These are phyloP conservation scores for Lablab purpureus DNA, from an alignment of 306 rosid species.

Conservation along the genomic window DNA sequence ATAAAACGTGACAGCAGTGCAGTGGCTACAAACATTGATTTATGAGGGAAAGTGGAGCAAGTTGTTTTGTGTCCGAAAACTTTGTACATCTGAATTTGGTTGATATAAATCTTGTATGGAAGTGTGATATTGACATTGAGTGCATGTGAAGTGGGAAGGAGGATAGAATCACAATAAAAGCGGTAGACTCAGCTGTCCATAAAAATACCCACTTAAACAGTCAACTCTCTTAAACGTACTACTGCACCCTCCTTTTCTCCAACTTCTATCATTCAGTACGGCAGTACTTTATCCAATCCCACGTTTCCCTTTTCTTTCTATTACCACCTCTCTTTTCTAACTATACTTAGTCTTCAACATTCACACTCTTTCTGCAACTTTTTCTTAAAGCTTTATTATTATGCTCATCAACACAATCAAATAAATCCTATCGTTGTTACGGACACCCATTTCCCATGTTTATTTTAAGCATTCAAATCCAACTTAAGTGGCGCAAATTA, in stretches of 20 bases:
- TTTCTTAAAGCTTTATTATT: too few relatives aligned
- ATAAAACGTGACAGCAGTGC: constrained; percentile 29
- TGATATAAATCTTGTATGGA: constrained; percentile 28
- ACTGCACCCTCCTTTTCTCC: background rate
- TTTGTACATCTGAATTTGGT: constrained; percentile 54
- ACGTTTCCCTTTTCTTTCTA: background rate
- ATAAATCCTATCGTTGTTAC: too few relatives aligned
- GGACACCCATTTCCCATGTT: too few relatives aligned
- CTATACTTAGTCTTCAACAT: background rate
- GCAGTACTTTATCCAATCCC: constrained; percentile 1
- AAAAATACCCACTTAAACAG: background rate
- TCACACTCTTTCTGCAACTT: background rate
- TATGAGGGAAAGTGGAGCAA: constrained; percentile 40
- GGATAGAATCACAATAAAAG: constrained; percentile 23
- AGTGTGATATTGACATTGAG: constrained; percentile 24
- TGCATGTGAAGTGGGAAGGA: constrained; percentile 25
- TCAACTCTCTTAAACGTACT: background rate
- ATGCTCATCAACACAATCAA: too few relatives aligned
- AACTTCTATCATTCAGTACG: background rate
- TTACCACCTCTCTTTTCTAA: too few relatives aligned
- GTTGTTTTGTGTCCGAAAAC: constrained; percentile 38
- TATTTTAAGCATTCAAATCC: background rate
- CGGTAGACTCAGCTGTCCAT: background rate
- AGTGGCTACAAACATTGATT: constrained; percentile 2
- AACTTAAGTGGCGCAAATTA: background rate